These are phyloP conservation scores for Teunomyces barrocoloradensis DNA, from an alignment of 805 yeast genomes.

Conservation along the genomic window DNA sequence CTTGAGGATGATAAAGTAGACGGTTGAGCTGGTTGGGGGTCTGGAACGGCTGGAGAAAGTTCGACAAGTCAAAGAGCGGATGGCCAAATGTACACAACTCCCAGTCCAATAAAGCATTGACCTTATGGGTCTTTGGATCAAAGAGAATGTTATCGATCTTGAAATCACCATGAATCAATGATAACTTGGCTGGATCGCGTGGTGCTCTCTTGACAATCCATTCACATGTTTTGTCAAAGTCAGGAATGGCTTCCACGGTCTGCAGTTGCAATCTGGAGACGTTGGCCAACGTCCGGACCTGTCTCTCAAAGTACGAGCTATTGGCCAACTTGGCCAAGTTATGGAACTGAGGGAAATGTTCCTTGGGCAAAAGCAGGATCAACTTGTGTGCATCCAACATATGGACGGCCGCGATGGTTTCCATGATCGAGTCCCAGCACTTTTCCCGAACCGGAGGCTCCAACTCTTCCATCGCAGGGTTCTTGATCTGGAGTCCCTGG, in stretches of 20 bases:
- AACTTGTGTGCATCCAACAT: conserved; percentile 44
- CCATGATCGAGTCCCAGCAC: conserved; percentile 50
- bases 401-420: conserved; percentile 50
- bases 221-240: conserved; percentile 38
- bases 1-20: conserved; percentile 23
- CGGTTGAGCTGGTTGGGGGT: conserved; percentile 40
- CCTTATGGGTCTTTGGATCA: conserved; percentile 49
- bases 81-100: conserved; percentile 65
- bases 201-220: conserved; percentile 49
- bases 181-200: conserved; percentile 40
- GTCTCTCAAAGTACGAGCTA: conserved; percentile 51
- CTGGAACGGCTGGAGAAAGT: conserved; percentile 53
- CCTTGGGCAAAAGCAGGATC: conserved; percentile 40
- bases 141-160: conserved; percentile 62
- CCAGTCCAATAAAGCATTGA: conserved; percentile 63
- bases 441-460: conserved; percentile 18
- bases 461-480: conserved; percentile 45
- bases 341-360: conserved; percentile 45
- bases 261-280: conserved; percentile 40
- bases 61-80: conserved; percentile 61
- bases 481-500: conserved; percentile 54
- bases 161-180: conserved; percentile 63
- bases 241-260: conserved; percentile 47
- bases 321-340: conserved; percentile 14
- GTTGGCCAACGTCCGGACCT: conserved; percentile 44